Conservation (phyloP, 2,329 filamentous ascomycete genomes). For the Ophiocordyceps unilateralis region DNA sequence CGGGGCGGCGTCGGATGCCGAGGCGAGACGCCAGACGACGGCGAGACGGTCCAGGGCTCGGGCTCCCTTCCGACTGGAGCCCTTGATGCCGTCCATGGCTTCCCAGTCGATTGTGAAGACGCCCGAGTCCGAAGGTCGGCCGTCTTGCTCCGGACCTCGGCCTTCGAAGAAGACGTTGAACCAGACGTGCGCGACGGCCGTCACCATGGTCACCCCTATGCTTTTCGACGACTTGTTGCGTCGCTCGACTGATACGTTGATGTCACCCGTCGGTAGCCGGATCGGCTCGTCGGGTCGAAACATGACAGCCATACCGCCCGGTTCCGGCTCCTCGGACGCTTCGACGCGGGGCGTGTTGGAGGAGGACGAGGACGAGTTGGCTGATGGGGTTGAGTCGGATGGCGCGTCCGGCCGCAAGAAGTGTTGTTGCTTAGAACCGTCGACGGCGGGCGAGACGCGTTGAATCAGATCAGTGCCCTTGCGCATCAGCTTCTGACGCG, state of each 20-base stretch:
- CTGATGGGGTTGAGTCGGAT: background rate
- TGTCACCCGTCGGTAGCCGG: constrained; percentile 61
- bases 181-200: constrained; percentile 87
- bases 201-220: constrained; percentile 78
- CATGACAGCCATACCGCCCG: constrained; percentile 56
- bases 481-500: constrained; percentile 9
- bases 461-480: constrained; percentile 17
- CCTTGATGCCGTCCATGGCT: constrained; percentile 86
- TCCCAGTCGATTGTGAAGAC: constrained; percentile 43
- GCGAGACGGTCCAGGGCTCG: constrained; percentile 66
- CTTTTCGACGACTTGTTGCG: constrained; percentile 62
- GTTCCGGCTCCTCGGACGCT: constrained; percentile 23
- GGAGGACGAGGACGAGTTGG: no score
- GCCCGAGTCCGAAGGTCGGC: constrained; percentile 48
- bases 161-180: constrained; percentile 94
- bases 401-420: background rate
- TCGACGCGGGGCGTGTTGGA: constrained; percentile 1
- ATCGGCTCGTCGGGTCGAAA: constrained; percentile 56
- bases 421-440: background rate
- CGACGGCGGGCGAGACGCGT: constrained; percentile 8
- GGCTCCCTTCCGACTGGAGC: constrained; percentile 65
- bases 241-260: constrained; percentile 81
- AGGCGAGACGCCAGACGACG: constrained; percentile 57
- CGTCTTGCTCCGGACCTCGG: constrained; percentile 49
- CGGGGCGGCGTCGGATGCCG: constrained; percentile 5